These are phyloP conservation scores for Streptanthus diversifolius DNA, from an alignment of 345 rosid genomes.

Conservation along the genomic window DNA sequence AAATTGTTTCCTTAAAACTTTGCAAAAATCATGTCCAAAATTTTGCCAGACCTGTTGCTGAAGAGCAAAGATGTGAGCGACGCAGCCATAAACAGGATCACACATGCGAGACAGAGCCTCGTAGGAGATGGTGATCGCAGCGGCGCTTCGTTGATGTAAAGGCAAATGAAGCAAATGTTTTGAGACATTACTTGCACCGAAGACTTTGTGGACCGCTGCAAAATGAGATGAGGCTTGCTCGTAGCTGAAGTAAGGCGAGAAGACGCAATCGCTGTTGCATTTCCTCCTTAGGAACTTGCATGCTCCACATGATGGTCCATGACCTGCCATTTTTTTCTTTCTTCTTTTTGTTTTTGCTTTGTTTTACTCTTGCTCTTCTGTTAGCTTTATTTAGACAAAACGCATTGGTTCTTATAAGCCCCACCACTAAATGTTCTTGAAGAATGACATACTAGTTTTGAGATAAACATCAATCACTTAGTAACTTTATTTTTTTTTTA, in stretches of 20 bases:
- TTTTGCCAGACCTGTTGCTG: conserved; percentile 49
- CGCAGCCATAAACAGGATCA: conserved; percentile 62
- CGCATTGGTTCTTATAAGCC: conserved; percentile 26
- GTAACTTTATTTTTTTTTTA: not conserved
- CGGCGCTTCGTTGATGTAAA: conserved; percentile 42
- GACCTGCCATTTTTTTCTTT: conserved; percentile 14
- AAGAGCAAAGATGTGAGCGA: conserved; percentile 56
- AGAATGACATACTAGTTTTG: conserved; percentile 11
- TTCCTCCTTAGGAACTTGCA: conserved; percentile 61
- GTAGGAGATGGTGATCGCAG: conserved; percentile 52
- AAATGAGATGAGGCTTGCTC: conserved; percentile 53
- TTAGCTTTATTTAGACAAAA: conserved; percentile 13
- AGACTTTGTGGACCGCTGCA: conserved; percentile 62
- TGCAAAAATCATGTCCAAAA: not conserved
- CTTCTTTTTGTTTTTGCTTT: not conserved
- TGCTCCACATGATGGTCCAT: conserved; percentile 59
- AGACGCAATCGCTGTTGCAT: conserved; percentile 50
- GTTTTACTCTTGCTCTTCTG: conserved; percentile 8
- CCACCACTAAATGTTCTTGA: conserved; percentile 13
- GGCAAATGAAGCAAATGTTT: conserved; percentile 52
- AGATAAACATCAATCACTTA: conserved; percentile 23
- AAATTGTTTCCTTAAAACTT: not conserved
- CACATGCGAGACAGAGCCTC: conserved; percentile 57
- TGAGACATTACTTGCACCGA: conserved; percentile 62
- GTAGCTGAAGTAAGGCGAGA: conserved; percentile 51